Evolutionary conservation across 768 basidiomycete species (phyloP).

Genomic region (Suillus occidentalis): DNA sequence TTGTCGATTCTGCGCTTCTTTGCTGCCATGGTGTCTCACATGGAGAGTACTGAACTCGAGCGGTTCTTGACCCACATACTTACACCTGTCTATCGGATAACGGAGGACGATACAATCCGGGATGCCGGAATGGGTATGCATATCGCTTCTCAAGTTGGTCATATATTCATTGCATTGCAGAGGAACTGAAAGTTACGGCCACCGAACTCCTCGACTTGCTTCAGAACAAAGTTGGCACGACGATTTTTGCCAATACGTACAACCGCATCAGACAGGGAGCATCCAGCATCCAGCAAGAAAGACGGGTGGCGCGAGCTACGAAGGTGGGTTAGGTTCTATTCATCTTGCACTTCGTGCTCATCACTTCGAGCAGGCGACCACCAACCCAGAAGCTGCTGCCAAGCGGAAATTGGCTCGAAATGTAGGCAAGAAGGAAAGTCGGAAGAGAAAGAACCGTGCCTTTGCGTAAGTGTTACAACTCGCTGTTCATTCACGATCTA

Average conservation of each 20-base stretch:
- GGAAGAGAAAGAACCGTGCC: constrained; percentile 68
- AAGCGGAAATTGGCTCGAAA: constrained; percentile 74
- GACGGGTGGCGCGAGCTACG: constrained; percentile 60
- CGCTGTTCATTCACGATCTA: background rate
- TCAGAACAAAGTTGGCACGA: constrained; percentile 85
- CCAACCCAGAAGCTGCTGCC: constrained; percentile 75
- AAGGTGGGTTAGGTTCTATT: constrained; percentile 36
- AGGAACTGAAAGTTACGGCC: constrained; percentile 79
- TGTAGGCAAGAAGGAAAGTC: constrained; percentile 77
- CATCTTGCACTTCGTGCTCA: background rate
- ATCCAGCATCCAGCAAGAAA: constrained; percentile 64
- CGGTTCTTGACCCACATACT: constrained; percentile 81
- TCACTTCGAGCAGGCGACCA: constrained; percentile 49
- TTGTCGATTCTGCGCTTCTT: constrained; percentile 87
- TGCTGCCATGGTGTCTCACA: constrained; percentile 80
- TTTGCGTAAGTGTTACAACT: constrained; percentile 53
- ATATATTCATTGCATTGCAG: constrained; percentile 38
- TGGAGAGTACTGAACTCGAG: constrained; percentile 60
- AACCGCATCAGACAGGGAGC: constrained; percentile 76
- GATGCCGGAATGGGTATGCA: constrained; percentile 75
- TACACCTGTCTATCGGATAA: constrained; percentile 81
- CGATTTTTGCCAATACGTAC: constrained; percentile 77
- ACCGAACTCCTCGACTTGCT: constrained; percentile 85
- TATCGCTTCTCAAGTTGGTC: background rate
- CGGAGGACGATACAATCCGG: constrained; percentile 82